Conservation (phyloP, 371 early-diverging fungal species). For the Mucor velutinosus region DNA sequence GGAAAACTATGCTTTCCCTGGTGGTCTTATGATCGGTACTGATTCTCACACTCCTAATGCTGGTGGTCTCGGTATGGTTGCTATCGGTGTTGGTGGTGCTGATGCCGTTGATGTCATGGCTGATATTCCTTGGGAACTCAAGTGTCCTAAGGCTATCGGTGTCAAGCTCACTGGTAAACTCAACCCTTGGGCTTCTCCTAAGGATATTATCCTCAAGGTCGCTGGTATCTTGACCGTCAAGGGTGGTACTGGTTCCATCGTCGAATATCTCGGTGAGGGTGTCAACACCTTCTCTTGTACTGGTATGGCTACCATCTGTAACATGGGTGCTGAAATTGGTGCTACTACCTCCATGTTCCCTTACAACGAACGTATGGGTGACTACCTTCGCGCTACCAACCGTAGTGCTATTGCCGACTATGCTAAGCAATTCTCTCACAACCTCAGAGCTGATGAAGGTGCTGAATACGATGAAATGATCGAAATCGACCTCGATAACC, state of each 20-base stretch:
- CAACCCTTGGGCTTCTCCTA: slow-evolving; percentile 93
- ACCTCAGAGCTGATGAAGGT: slow-evolving; percentile 84
- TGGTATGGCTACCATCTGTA: slow-evolving; percentile 97
- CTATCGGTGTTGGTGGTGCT: slow-evolving; percentile 96
- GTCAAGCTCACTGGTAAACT: slow-evolving; percentile 87
- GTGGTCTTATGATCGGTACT: slow-evolving; percentile 97
- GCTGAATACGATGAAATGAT: slow-evolving; percentile 91
- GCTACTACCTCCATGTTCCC: slow-evolving; percentile 97
- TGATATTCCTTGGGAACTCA: slow-evolving; percentile 96
- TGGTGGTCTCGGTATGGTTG: slow-evolving; percentile 94
- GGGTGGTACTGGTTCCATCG: slow-evolving; percentile 92
- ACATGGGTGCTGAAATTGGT: slow-evolving; percentile 98
- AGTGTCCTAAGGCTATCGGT: slow-evolving; percentile 91
- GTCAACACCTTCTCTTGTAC: slow-evolving; percentile 92
- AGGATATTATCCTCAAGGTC: slow-evolving; percentile 90
- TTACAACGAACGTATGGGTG: slow-evolving; percentile 82
- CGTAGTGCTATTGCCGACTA: slow-evolving; percentile 75
- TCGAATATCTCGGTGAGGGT: slow-evolving; percentile 97
- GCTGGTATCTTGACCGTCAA: slow-evolving; percentile 93
- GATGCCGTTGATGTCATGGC: slow-evolving; percentile 99
- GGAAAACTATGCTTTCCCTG: slow-evolving; percentile 98
- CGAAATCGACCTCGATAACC: slow-evolving; percentile 83
- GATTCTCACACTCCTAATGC: slow-evolving; percentile 90
- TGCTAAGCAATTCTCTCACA: slow-evolving; percentile 68
- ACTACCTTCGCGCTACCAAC: slow-evolving; percentile 85